Conservation (phyloP, 805 yeast species). For the Saccharomycopsis sp. region DNA sequence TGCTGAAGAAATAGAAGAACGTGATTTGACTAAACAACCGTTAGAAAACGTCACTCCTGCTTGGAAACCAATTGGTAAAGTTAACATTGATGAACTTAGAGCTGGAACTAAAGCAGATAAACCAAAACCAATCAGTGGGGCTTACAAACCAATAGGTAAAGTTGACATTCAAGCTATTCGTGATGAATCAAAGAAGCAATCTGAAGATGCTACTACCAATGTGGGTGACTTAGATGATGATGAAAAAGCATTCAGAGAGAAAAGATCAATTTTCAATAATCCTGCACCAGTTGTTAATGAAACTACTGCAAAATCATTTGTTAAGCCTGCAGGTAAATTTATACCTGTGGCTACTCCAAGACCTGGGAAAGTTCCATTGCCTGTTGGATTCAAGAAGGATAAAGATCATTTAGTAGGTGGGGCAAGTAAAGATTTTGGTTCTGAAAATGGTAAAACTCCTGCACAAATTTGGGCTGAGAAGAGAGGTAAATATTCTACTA, state of each 20-base stretch:
- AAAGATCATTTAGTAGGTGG: slow-evolving; percentile 48
- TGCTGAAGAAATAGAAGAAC: slow-evolving; percentile 38
- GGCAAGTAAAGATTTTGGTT: slow-evolving; percentile 49
- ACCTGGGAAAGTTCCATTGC: slow-evolving; percentile 7
- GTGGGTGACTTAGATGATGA: slow-evolving; percentile 20
- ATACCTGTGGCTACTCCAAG: slow-evolving; percentile 2
- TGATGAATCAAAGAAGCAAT: slow-evolving; percentile 31
- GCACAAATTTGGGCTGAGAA: slow-evolving; percentile 95
- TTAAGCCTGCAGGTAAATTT: not conserved
- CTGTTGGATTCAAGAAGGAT: slow-evolving; percentile 1
- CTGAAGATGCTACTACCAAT: slow-evolving; percentile 23
- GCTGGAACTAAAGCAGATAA: slow-evolving; percentile 38
- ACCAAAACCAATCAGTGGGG: slow-evolving; percentile 24
- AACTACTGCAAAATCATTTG: not conserved
- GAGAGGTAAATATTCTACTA: slow-evolving; percentile 50
- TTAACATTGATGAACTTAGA: slow-evolving; percentile 42
- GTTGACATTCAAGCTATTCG: slow-evolving; percentile 44
- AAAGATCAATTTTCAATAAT: slow-evolving; percentile 16
- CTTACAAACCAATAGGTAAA: slow-evolving; percentile 58
- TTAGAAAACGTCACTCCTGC: slow-evolving; percentile 38
- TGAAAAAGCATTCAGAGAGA: slow-evolving; percentile 20
- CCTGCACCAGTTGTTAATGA: slow-evolving; percentile 7
- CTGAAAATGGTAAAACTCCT: slow-evolving; percentile 79
- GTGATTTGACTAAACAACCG: slow-evolving; percentile 44
- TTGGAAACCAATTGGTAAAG: slow-evolving; percentile 58